Conservation (phyloP, 768 basidiomycete species). For the Collybiopsis luxurians region DNA sequence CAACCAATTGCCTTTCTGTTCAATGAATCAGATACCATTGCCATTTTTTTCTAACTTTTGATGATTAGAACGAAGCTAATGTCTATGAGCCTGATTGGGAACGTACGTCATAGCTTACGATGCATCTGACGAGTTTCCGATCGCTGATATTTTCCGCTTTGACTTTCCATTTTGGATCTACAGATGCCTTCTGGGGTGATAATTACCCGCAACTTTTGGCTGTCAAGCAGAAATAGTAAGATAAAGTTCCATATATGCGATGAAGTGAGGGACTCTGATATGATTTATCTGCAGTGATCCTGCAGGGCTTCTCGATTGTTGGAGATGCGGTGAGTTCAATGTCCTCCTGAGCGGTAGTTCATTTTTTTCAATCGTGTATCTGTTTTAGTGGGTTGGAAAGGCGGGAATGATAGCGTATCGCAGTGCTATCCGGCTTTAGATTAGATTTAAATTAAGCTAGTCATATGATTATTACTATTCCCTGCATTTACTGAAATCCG, state of each 20-base stretch:
- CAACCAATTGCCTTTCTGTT: background rate
- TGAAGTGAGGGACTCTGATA: background rate
- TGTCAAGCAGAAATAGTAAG: constrained; percentile 33
- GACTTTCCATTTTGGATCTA: constrained; percentile 15
- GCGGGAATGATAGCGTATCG: background rate
- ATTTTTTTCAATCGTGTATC: background rate
- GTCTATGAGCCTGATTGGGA: background rate
- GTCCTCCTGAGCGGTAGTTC: constrained; percentile 4
- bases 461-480: too few species aligned
- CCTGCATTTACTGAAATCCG: too few species aligned
- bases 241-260: background rate
- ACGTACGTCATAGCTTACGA: background rate
- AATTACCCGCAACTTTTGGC: constrained; percentile 28
- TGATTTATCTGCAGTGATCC: constrained; percentile 22
- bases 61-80: background rate
- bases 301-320: constrained; percentile 26
- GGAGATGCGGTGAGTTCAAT: constrained; percentile 31
- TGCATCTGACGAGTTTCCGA: too few species aligned
- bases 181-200: constrained; percentile 30
- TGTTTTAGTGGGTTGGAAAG: background rate
- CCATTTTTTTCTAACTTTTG: background rate
- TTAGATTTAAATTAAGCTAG: background rate
- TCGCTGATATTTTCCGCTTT: background rate
- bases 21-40: background rate
- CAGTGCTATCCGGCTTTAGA: background rate